Base-by-base conservation (phyloP, 176 grass and related monocot genomes). In the Neostapfia colusana region DNA sequence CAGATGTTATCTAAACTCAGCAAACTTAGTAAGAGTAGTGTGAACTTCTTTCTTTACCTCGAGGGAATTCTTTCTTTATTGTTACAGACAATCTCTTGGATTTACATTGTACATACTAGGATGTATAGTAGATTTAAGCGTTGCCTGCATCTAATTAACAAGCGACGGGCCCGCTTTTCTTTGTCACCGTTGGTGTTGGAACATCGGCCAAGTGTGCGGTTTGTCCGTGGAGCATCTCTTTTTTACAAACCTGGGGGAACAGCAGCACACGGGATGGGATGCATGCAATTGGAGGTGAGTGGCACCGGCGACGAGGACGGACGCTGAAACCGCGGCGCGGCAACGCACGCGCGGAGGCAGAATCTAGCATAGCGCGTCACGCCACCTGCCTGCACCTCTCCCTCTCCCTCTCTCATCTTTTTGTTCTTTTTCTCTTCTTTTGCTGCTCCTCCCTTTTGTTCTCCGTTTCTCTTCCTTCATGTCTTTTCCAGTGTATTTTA, bases 131-230 rank as follows among this genome's bases (percentile, higher is more conserved):
- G 16, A 49, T 16, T 18, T 46, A 2, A 14, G 45, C 45, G 13
- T 49, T 13, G 45, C 17, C 17, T 49, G 14, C 43, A 45, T 13
- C 2, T n/a, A n/a, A n/a, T n/a, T n/a, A n/a, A n/a, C n/a, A 17
- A 17, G 45, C 45, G 1, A n/a, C 1, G 50, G 18, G n/a, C 57
- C 5, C 20, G 18, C 17, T n/a, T 53, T 53, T 53, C 4, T 49
- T 10, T 17, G 7, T 42, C 6, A 42, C 4, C 48, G 60, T 54
- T 65, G 80, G 26, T 38, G 38, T 17, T 4, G 69, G 78, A 81
- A 21, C 24, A 16, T 57, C 24, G 64, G 63, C 36, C 64, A 81
- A 17, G 80, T 55, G 60, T 63, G 34, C 62, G 49, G 80, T 67
- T 54, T 3, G 43, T 45, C 43, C 43, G 15, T 45, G 43, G 43